Conservation (phyloP, 768 basidiomycete genomes). For the Tubosaeta brunneosetosa region DNA sequence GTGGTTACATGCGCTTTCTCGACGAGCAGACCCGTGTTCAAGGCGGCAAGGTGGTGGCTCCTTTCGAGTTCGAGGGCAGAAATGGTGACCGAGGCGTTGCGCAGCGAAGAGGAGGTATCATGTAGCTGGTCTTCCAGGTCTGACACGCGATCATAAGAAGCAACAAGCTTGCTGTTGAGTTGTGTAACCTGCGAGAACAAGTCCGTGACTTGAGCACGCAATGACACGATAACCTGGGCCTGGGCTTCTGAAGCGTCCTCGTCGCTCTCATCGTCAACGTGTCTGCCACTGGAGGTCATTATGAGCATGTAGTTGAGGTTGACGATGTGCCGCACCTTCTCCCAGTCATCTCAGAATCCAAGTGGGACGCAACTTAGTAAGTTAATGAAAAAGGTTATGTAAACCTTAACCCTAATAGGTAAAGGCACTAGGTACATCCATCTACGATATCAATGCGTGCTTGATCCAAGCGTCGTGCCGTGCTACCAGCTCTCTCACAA, state of each 20-base stretch:
- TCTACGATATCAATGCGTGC: background rate
- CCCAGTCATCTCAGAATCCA: slow-evolving; percentile 4
- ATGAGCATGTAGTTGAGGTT: slow-evolving; percentile 2
- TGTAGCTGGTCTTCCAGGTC: slow-evolving; percentile 90
- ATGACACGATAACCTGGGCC: slow-evolving; percentile 72
- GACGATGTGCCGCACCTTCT: slow-evolving; percentile 11
- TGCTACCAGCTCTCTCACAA: slow-evolving; percentile 67
- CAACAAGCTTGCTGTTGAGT: slow-evolving; percentile 90
- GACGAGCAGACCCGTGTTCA: slow-evolving; percentile 88
- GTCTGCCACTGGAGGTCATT: background rate
- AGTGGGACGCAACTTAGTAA: background rate
- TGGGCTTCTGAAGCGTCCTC: slow-evolving; percentile 59
- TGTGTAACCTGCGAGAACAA: slow-evolving; percentile 85
- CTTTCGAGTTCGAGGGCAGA: slow-evolving; percentile 82
- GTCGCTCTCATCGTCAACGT: slow-evolving; percentile 17
- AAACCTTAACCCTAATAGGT: slow-evolving; percentile 13
- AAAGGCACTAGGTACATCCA: background rate
- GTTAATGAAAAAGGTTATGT: slow-evolving; percentile 4
- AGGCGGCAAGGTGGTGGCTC: slow-evolving; percentile 79
- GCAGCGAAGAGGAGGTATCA: slow-evolving; percentile 53
- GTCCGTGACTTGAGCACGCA: slow-evolving; percentile 79
- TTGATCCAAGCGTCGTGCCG: slow-evolving; percentile 71
- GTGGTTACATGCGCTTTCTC: slow-evolving; percentile 86
- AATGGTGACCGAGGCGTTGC: slow-evolving; percentile 59
- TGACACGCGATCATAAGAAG: slow-evolving; percentile 86